phyloP scores from a whole-genome alignment of 2,329 filamentous ascomycete genomes.

The Ascochyta viciae-villosae region DNA sequence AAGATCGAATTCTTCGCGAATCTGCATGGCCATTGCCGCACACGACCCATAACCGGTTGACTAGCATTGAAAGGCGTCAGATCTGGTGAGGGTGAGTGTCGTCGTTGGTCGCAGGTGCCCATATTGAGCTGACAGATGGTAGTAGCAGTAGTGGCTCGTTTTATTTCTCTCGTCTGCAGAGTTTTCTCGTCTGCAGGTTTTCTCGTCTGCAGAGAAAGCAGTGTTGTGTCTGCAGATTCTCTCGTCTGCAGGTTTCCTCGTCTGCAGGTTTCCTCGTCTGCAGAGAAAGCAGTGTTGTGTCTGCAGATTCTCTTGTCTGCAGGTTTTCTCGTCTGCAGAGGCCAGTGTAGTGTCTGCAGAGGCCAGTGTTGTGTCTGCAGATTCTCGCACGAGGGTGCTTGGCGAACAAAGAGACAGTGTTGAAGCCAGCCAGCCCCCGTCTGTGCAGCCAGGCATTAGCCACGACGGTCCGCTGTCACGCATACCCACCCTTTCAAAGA shows the following conservation, averaged over 20 bases:
- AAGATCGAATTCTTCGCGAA: conserved; percentile 11
- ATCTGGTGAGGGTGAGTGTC: conserved; percentile 7
- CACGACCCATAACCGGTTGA: neutral
- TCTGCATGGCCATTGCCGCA: conserved; percentile 1
- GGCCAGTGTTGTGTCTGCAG: too few relatives aligned
- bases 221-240: neutral
- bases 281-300: too few relatives aligned
- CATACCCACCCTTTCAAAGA: conserved; percentile 3
- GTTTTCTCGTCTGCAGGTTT: conserved; percentile 14
- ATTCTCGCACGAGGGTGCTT: conserved; percentile 12
- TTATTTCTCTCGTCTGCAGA: conserved; percentile 21
- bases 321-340: too few relatives aligned
- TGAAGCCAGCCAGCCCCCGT: neutral
- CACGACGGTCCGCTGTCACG: conserved; percentile 6
- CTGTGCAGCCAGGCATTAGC: conserved; percentile 7
- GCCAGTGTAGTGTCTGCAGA: too few relatives aligned
- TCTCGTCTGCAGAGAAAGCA: neutral
- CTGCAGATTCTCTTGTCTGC: too few relatives aligned
- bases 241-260: too few relatives aligned
- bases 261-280: too few relatives aligned
- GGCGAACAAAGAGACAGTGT: neutral
- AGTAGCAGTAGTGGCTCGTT: neutral
- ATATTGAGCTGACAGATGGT: conserved; percentile 13
- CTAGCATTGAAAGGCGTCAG: neutral
- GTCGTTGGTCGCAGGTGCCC: conserved; percentile 8